Evolutionary conservation across 495 filamentous ascomycete genomes (phyloP), one percentile per base, ranked within the genome.

Genomic region (Penicillium crystallinum): DNA sequence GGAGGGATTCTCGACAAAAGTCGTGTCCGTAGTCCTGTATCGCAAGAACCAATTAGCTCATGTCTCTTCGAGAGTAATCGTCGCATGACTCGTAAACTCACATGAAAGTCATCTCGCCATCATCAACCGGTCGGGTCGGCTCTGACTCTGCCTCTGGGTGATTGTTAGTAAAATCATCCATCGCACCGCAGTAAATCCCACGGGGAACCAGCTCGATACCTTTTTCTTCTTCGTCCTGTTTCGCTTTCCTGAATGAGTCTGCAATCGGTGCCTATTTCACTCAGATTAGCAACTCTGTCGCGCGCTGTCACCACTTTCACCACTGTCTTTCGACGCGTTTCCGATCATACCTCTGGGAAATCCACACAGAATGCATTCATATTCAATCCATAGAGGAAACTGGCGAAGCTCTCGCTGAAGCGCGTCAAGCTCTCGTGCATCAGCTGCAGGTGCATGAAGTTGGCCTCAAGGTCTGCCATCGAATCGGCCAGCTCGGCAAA

Each of bases 331-430:
- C 17, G 5, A 29, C 33, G 21, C 22, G 31, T 30, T 7, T 45
- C 29, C 8, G 21, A 18, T 22, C 60, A 48, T 74, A 91, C 91
- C 82, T 98, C 95, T 0, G 90, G 89, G 66, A 97, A 97, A 71
- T 97, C 93, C 33, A 97, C 91, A 67, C 93, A 98, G 64, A 97
- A 98, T 4, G 95, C 93, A 69, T 97, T 97, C 89, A 98, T 95
- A 59, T 97, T 97, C 67, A 98, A 64, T 3, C 93, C 93, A 55
- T 97, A 97, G 46, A 98, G 64, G 58, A 98, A 97, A 63, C 84
- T 88, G 0, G 91, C 92, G 65, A 98, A 98, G 68, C 85, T 93
- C 78, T 98, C 93, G 66, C 87, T 92, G 68, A 98, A 98, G 8
- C 93, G 81, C 35, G 90, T 84, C 68, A 98, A 63, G 58, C 89